Base-by-base conservation (phyloP, 2,329 filamentous ascomycete species). In the Fusarium phyllophilum region DNA sequence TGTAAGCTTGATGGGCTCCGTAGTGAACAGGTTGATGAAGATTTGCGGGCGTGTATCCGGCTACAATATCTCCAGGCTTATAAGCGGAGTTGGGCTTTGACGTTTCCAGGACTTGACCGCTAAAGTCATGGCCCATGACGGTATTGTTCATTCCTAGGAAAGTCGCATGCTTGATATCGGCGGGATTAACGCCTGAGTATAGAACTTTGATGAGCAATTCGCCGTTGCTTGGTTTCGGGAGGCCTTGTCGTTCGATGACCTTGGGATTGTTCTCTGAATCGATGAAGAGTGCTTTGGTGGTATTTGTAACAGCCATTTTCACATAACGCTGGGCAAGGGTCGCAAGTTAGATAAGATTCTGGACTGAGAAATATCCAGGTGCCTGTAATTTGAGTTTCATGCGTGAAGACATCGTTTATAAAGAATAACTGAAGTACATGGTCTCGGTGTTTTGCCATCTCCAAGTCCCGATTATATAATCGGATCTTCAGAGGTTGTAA, bases 281-380 rank as follows among this genome's bases (percentile, higher is more conserved):
- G 7, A 52, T 52, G n/a, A 52, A 52, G 17, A 52, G n/a, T 20
- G 49, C 49, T 52, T 52, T 52, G 9, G 31, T 36, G 8, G 31
- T 52, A 8, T 20, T 34, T 3, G n/a, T 4, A 3, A 4, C 6
- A 26, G 31, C 6, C 48, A 52, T 51, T 51, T 15, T 34, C 0
- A 8, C 2, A 8, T 14, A 2, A 8, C 6, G 20, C 9, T 5
- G 29, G 22, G 11, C 2, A 13, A 9, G 8, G 20, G 13, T 18
- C 3, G 3, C 1, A 6, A 6, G 29, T 1, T 9, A 5, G 9
- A 8, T 9, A n/a, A 48, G 7, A n/a, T 13, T 6, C 9, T 6
- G 12, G 22, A 5, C 6, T 24, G 12, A 3, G 11, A 34, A 15
- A 8, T 24, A 14, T 7, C 14, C 8, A 3, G 11, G 9, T 20